Base-by-base conservation (phyloP, 139 green algal genomes). In the Micromonas pusilla region DNA sequence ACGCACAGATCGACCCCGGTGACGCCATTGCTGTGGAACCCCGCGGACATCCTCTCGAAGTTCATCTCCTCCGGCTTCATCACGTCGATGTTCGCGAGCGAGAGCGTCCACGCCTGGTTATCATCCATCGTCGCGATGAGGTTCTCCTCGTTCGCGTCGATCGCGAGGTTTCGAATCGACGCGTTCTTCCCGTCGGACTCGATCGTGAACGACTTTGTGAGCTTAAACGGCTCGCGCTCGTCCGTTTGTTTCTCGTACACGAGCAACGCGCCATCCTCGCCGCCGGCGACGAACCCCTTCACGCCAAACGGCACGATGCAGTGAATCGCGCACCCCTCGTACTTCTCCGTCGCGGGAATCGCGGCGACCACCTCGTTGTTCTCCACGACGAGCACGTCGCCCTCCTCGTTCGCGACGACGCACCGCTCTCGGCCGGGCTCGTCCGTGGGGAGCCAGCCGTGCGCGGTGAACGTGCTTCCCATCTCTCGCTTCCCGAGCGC, bases 361-460 rank as follows among this genome's bases (percentile, higher is more conserved):
- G 76, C 77, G 2, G 80, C 81, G 52, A 81, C 4, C 28, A 78
- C 45, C 82, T 75, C 83, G 25, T 62, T 60, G 34, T 25, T 16
- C 57, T 80, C 87, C 28, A 95, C 70, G 32, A 97, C 75, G 63
- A 97, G 83, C 53, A 96, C 32, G 79, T 97, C 91, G 0, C 92
- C 92, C 21, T 81, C 85, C 1, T 84, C 83, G 30, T 87, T 94
- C n/a, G 90, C 91, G 68, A 95, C 45, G 30, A 70, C 19, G 28
- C 65, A 79, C 63, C 88, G 79, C 82, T 82, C 75, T 23, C 54
- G 66, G 34, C 79, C 45, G 45, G 45, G 9, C 9, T 57, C 79
- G 39, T 86, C 81, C n/a, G n/a, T n/a, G 0, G 81, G 78, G 53
- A 92, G 67, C 91, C 90, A 95, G 19, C 81, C 75, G 54, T 91